A percentile compares a stretch with the other conserved stretches of the same genome.
phyloP scores from a whole-genome alignment of 352 stramenopile genomes.

The Phytophthora citrophthora region DNA sequence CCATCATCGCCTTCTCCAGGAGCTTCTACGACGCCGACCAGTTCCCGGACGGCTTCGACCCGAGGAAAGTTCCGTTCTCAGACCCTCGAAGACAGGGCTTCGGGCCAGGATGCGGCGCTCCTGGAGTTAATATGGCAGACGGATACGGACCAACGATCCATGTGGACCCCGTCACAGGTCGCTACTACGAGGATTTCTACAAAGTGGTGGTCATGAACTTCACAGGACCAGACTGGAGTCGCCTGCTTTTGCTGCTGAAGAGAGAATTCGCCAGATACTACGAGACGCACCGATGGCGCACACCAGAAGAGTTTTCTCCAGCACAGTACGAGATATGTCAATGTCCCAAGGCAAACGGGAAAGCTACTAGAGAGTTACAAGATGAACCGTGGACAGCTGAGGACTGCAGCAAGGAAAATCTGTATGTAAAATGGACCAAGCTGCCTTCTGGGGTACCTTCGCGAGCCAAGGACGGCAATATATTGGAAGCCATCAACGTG shows the following conservation, averaged over 20 bases:
- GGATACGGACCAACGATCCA: conserved; percentile 68
- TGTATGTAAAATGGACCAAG: conserved; percentile 63
- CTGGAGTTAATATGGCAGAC: conserved; percentile 37
- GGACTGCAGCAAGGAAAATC: conserved; percentile 12
- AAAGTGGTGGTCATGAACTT: conserved; percentile 88
- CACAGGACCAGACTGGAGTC: conserved; percentile 91
- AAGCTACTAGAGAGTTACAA: neutral
- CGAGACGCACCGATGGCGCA: conserved; percentile 68
- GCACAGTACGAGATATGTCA: conserved; percentile 67
- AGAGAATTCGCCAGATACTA: conserved; percentile 95
- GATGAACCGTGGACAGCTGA: neutral
- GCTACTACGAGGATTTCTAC: conserved; percentile 85
- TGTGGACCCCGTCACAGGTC: conserved; percentile 53
- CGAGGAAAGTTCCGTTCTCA: conserved; percentile 42
- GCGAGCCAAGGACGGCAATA: conserved; percentile 95
- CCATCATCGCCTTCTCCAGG: conserved; percentile 92
- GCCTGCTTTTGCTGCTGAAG: conserved; percentile 92
- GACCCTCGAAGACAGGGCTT: conserved; percentile 63
- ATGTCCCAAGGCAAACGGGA: conserved; percentile 12
- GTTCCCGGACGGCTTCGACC: conserved; percentile 67
- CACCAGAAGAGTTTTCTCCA: conserved; percentile 50
- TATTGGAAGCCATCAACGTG: conserved; percentile 98
- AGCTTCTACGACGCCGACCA: conserved; percentile 86
- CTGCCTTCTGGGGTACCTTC: conserved; percentile 87
- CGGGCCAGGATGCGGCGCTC: conserved; percentile 33